Percentiles rank a stretch among this genome's conserved stretches.
Evolutionary conservation across 495 filamentous ascomycete genomes (phyloP).

Genomic region (Oleoguttula mirabilis): DNA sequence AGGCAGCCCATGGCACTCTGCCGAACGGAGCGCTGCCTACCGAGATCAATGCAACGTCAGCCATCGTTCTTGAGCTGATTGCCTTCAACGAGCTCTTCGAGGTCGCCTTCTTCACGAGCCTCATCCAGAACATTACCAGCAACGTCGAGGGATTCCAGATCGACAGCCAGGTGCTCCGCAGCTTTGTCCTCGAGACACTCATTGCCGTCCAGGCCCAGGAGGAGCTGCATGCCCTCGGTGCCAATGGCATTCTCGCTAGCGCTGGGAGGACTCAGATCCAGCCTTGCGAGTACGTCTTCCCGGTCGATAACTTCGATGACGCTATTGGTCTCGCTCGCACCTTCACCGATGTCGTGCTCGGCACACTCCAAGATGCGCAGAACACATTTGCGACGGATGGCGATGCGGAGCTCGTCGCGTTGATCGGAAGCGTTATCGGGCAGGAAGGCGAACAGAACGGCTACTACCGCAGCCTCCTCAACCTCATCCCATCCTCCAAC

Average conservation of each 20-base stretch:
- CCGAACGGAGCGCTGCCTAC: conserved; percentile 44
- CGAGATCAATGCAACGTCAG: conserved; percentile 35
- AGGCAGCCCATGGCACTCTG: conserved; percentile 46
- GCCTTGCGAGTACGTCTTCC: conserved; percentile 53
- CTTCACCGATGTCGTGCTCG: conserved; percentile 54
- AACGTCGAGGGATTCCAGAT: conserved; percentile 36
- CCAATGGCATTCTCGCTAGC: conserved; percentile 40
- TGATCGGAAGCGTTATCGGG: conserved; percentile 38
- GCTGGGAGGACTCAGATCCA: conserved; percentile 37
- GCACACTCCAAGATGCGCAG: conserved; percentile 50
- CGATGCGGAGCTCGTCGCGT: conserved; percentile 40
- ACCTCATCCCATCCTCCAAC: conserved; percentile 40
- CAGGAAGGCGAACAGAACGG: conserved; percentile 31
- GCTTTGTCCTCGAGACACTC: conserved; percentile 37
- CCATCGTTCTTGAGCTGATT: conserved; percentile 47
- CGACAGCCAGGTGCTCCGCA: conserved; percentile 13
- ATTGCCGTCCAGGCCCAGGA: conserved; percentile 40
- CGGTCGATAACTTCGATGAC: conserved; percentile 40
- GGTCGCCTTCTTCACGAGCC: conserved; percentile 51
- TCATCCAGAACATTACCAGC: conserved; percentile 52
- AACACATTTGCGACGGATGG: conserved; percentile 41
- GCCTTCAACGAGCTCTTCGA: conserved; percentile 58
- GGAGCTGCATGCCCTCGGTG: conserved; percentile 51
- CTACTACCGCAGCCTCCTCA: conserved; percentile 46
- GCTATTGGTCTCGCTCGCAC: conserved; percentile 49